Evolutionary conservation across 768 basidiomycete species (phyloP), one percentile per base, ranked within the genome.

Genomic region (Lentinus brumalis): DNA sequence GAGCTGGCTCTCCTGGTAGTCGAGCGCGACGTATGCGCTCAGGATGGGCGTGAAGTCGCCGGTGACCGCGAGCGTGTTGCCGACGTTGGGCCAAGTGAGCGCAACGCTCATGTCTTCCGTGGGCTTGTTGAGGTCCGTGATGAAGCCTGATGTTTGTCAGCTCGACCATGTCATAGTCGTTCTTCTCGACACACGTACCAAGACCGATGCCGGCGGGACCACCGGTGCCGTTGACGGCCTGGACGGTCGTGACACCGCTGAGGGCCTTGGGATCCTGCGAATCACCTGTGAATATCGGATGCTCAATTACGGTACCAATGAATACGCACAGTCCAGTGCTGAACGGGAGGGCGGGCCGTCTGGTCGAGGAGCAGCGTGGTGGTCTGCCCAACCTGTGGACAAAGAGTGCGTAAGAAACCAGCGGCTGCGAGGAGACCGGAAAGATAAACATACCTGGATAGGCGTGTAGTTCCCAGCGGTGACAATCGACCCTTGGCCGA

Each of bases 1-100:
- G 11, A 56, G 45, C 41, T 61, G 46, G 3, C 21, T 57, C 32
- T 44, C 18, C 29, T 51, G 32, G 18, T 51, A 61, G 53, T 57
- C 39, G 16, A 56, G 44, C 21, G 40, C 41, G 11, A 56, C 29
- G 50, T 61, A 61, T 15, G 55, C 60, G 2, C 60, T 54, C 8
- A 61, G 54, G 29, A 61, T 32, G 21, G 60, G 60, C 31, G 32
- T 52, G 50, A 61, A 61, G 16, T 61, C 42, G 2, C 14, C 60
- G 1, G 53, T 56, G 49, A 61, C 53, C 4, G 53, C 18, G 7
- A 55, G 39, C 3, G 53, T 47, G 30, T 49, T 42, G 6, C 53
- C 60, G 18, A 61, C 53, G 15, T 55, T 29, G 12, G 29, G 32
- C 15, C 30, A 61, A 4, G 30, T 44, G 40, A 61, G 35, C 14